Conservation (phyloP, 2,329 filamentous ascomycete genomes). For the Penicillium aurantiogriseum region DNA sequence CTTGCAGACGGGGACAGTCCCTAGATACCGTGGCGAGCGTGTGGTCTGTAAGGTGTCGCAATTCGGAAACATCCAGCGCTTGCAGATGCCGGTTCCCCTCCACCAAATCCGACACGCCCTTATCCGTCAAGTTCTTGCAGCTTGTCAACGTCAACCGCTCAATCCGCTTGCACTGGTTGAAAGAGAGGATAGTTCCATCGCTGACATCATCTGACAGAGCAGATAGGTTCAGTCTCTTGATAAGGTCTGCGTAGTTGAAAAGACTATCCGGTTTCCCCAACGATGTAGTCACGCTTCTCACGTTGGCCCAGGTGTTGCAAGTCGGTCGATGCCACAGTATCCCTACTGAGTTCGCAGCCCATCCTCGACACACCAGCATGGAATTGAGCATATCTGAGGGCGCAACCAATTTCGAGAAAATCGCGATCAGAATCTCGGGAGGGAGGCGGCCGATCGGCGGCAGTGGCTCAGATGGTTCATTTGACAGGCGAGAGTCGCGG, state of each 20-base stretch:
- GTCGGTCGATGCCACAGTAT: slow-evolving; percentile 92
- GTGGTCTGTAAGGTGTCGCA: slow-evolving; percentile 75
- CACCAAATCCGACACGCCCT: slow-evolving; percentile 75
- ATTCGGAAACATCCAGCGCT: slow-evolving; percentile 83
- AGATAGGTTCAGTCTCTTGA: slow-evolving; percentile 88
- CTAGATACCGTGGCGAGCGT: slow-evolving; percentile 75
- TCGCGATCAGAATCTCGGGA: slow-evolving; percentile 89
- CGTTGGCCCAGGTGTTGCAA: slow-evolving; percentile 81
- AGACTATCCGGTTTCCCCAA: slow-evolving; percentile 70
- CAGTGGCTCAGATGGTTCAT: slow-evolving; percentile 38
- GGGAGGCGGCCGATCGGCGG: slow-evolving; percentile 78
- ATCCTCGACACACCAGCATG: slow-evolving; percentile 91
- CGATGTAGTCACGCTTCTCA: slow-evolving; percentile 76
- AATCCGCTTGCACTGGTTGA: slow-evolving; percentile 82
- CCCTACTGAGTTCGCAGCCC: slow-evolving; percentile 89
- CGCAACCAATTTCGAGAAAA: slow-evolving; percentile 79
- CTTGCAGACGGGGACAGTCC: slow-evolving; percentile 82
- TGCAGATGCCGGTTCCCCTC: slow-evolving; percentile 76
- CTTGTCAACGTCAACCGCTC: slow-evolving; percentile 91
- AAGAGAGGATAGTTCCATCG: slow-evolving; percentile 82
- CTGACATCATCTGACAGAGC: slow-evolving; percentile 72
- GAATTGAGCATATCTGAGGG: slow-evolving; percentile 77
- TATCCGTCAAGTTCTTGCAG: slow-evolving; percentile 80
- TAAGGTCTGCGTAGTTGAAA: slow-evolving; percentile 85
- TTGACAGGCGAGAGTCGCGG: slow-evolving; percentile 68